Evolutionary conservation across 305 asterid genomes (phyloP), one percentile per base, ranked within the genome.

Genomic region (Andrographis paniculata): DNA sequence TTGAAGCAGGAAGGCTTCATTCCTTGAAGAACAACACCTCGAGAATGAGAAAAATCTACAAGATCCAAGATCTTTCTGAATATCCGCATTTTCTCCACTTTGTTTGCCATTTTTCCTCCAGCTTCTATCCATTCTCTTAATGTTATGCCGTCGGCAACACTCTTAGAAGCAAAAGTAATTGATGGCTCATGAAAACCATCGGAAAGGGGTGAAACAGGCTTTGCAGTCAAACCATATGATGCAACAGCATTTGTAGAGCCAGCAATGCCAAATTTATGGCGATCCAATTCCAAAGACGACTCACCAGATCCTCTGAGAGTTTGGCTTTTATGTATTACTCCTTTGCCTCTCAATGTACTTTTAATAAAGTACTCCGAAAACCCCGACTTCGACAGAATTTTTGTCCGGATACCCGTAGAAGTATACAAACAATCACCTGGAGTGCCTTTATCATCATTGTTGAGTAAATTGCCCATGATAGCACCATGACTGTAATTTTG

Each of bases 1-100:
- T 71, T 91, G 76, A 91, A 74, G 77, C 67, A 70, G 42, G 96
- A 87, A 64, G 96, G 96, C 42, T 76, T 64, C 72, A 91, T 55
- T 44, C 72, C 82, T 64, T 67, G 79, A 42, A 91, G 68, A 37
- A 65, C 53, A 50, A 70, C 52, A 67, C 96, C 96, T 55, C 67
- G 87, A 53, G 80, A 70, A 64, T 84, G 99, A 3, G 82, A 69
- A 52, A 71, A 38, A 46, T 87, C 85, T 55, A 91, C 96, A 61
- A 91, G 62, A 77, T 69, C 73, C 59, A 91, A 66, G 63, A 91
- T 67, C 66, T 78, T 89, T 66, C 73, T 72, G 63, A 91, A 91
- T 68, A 91, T 76, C 51, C 56, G 68, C 77, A 87, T 59, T 53
- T 83, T 82, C 69, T 72, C 72, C 40, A 27, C 72, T 75, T 79